Evolutionary conservation across 495 filamentous ascomycete species (phyloP), one percentile per base, ranked within the genome.

Genomic region (Penicillium dipodomyicola): DNA sequence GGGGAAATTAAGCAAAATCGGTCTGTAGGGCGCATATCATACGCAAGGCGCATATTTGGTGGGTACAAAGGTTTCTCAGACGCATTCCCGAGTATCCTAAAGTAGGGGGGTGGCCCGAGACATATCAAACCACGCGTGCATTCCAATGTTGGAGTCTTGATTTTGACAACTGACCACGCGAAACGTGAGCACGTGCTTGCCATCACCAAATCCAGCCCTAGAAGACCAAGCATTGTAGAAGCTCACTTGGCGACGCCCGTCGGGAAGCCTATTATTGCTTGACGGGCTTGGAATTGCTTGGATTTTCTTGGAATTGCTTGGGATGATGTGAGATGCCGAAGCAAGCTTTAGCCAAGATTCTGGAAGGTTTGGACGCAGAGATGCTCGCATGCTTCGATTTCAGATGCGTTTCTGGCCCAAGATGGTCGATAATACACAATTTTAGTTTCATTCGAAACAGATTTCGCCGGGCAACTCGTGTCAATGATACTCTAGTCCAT

Each of bases 211-310:
- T 29, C 29, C 11, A 27, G n/a, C 17, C 20, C 17, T 12, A 9
- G 17, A 20, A 11, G 14, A 56, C 46, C 45, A 56, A 56, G 54
- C 54, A 22, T 56, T 56, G 35, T 29, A 30, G 54, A 56, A 49
- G 54, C 54, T 56, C 54, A 41, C 54, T 56, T 56, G 54, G 54
- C 54, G 54, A 49, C 54, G 54, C 54, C 54, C 23, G 43, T 22
- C 29, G 7, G 19, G 12, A 35, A 20, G 20, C 33, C 52, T 11
- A 37, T 35, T 27, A 46, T 35, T 35, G 52, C 42, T 54, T 54
- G 42, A 39, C 29, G 1, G 8, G 17, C 30, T 23, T 23, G 45
- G 20, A 15, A 22, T 45, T 54, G 27, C 22, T 30, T 32, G 23
- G 23, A 6, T 25, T 25, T 25, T 25, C 23, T 25, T 25, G 17